These are phyloP conservation scores for Neonectria faginata DNA, from an alignment of 2,329 filamentous ascomycete genomes.

Conservation along the genomic window DNA sequence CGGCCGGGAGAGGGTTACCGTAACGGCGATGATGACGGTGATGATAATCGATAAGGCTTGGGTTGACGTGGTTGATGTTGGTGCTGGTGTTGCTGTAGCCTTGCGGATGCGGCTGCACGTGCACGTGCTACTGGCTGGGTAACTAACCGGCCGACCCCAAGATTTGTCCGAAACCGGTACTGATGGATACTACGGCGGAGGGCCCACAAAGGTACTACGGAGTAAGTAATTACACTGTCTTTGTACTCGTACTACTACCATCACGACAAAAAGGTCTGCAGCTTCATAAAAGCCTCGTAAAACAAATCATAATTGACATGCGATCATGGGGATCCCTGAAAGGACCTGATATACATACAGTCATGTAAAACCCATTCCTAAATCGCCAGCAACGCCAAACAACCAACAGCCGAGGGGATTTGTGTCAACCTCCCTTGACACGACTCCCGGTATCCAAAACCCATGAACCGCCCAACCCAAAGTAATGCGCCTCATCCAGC, in stretches of 20 bases:
- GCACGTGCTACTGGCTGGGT: slow-evolving; percentile 35
- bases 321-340: neutral
- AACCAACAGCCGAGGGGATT: slow-evolving; percentile 5
- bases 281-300: neutral
- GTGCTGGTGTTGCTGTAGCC: slow-evolving; percentile 18
- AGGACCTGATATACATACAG: neutral
- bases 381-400: slow-evolving; percentile 15
- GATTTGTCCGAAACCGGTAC: slow-evolving; percentile 36
- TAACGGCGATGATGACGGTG: slow-evolving; percentile 11
- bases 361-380: slow-evolving; percentile 5
- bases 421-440: slow-evolving; percentile 7
- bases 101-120: slow-evolving; percentile 37
- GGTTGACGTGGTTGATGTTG: slow-evolving; percentile 35
- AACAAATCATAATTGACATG: neutral
- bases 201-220: neutral
- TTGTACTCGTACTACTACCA: neutral
- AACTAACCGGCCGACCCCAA: slow-evolving; percentile 32
- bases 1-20: neutral
- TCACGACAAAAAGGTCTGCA: neutral
- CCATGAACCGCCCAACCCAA: slow-evolving; percentile 20
- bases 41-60: slow-evolving; percentile 33
- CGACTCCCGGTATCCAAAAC: slow-evolving; percentile 16
- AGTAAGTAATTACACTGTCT: no score
- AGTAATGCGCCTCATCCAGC: slow-evolving; percentile 20
- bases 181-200: neutral